Base-by-base conservation (phyloP, 2,329 filamentous ascomycete genomes). In the Tolypocladium album region DNA sequence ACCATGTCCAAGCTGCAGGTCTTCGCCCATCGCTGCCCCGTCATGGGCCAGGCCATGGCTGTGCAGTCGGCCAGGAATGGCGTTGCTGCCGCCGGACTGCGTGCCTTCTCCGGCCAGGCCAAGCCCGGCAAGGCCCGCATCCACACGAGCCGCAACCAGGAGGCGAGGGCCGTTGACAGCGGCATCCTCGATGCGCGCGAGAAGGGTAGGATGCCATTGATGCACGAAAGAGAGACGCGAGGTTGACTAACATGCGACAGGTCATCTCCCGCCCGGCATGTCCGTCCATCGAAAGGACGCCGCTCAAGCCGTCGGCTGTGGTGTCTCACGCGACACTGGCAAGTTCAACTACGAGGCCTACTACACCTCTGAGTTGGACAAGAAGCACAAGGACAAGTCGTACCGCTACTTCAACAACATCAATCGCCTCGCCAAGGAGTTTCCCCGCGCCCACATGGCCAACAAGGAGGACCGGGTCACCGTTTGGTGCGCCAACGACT, bases 391-490 rank as follows among this genome's bases (percentile, higher is more conserved):
- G 82, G 94, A 99, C 82, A 97, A 97, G 80, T 97, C 92, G 58
- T 99, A 99, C 80, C 90, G 94, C 71, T 97, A 97, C 80, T 99
- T 99, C 82, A 99, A 99, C 83, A 99, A 99, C 81, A 99, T 99
- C 85, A 99, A 99, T 72, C 92, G 94, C 42, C 82, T 99, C 62
- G 94, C 94, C 66, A 90, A 94, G 78, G 91, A 97, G 65, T 99
- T 99, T 64, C 94, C 94, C 38, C 90, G 89, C 65, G 94, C 94
- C 55, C 94, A 99, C 75, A 96, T 95, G 82, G 83, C 89, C 20
- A 86, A 82, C 61, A 84, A 85, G 70, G 87, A 93, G 61, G 91
- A 97, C 66, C 86, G 86, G 58, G 94, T 99, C 61, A 96, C 93
- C 1, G 94, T 99, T 31, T 99, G 94, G 94, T 99, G 94, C 81